A percentile compares a stretch with the other conserved stretches of the same genome.
Evolutionary conservation across 2,329 filamentous ascomycete species (phyloP).

Genomic region (Epicoccum sorghinum): DNA sequence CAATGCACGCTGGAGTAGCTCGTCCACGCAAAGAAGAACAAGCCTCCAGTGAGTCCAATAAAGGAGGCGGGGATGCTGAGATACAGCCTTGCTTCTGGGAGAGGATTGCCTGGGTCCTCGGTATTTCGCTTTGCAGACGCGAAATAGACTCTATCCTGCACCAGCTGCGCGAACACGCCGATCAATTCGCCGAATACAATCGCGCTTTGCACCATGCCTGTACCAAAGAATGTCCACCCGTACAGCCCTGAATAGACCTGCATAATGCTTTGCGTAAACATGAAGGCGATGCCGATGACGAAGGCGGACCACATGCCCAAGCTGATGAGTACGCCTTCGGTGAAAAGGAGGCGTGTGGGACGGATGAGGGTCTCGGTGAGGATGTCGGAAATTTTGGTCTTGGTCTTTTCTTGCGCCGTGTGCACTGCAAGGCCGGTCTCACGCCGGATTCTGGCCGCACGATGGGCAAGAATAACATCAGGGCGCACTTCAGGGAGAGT

Average conservation of each 20-base stretch:
- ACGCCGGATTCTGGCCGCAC: slow-evolving; percentile 43
- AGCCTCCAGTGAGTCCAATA: slow-evolving; percentile 54
- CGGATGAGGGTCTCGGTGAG: slow-evolving; percentile 48
- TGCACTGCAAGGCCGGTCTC: slow-evolving; percentile 32
- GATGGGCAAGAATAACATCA: slow-evolving; percentile 53
- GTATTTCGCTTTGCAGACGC: slow-evolving; percentile 48
- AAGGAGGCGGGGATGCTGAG: slow-evolving; percentile 53
- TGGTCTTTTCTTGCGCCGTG: slow-evolving; percentile 44
- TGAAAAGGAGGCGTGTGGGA: slow-evolving; percentile 52
- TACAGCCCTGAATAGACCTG: slow-evolving; percentile 52
- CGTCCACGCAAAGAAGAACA: slow-evolving; percentile 61
- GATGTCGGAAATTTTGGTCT: slow-evolving; percentile 38
- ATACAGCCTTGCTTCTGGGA: slow-evolving; percentile 56
- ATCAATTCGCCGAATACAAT: slow-evolving; percentile 55
- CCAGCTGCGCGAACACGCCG: slow-evolving; percentile 47
- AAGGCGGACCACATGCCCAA: slow-evolving; percentile 58
- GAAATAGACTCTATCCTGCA: slow-evolving; percentile 51
- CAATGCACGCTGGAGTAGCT: slow-evolving; percentile 52
- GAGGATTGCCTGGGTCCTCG: slow-evolving; percentile 47
- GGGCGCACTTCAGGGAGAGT: slow-evolving; percentile 56
- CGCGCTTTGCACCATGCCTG: slow-evolving; percentile 54
- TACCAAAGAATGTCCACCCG: slow-evolving; percentile 49
- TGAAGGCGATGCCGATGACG: slow-evolving; percentile 54
- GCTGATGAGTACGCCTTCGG: slow-evolving; percentile 57
- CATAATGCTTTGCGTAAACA: slow-evolving; percentile 57